Evolutionary conservation across 805 yeast genomes (phyloP), one percentile per base, ranked within the genome.

Genomic region (Danielia oregonensis): DNA sequence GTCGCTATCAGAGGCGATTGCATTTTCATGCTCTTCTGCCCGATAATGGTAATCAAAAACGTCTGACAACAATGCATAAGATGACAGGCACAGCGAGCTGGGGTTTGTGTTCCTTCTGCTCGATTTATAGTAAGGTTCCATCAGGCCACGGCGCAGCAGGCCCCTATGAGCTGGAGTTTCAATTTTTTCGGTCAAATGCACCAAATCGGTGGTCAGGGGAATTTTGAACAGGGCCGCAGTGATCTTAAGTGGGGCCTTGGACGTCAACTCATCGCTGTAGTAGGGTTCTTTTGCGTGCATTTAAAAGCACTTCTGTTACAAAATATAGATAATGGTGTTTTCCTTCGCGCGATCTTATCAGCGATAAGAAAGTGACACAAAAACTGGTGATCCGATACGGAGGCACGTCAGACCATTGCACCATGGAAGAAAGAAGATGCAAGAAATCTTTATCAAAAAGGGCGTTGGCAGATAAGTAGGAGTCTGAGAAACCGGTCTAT

Each of bases 281-380:
- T 42, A 46, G 10, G 48, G 48, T 16, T 46, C 50, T 21, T 29
- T 43, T 14, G 28, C 33, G 25, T 34, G 35, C 48, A 44, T 46
- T 23, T 27, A 41, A 30, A n/a, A n/a, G n/a, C n/a, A n/a, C n/a
- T n/a, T n/a, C n/a, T 10, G 23, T 6, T 26, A 25, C 15, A 10
- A 4, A 19, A 17, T 4, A 27, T 5, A 17, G 4, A 3, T 7
- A 4, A 4, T 12, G 13, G 12, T 3, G 21, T 15, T 9, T 4
- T 10, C 15, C 2, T 23, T 22, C 7, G 15, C 15, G 11, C 17
- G 17, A 11, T 12, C 15, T 11, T 26, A 26, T 11, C 28, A 26
- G 30, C 30, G 30, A 28, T 28, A 28, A 28, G 30, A 15, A 16
- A 27, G 19, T 28, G 14, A 22, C 30, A 28, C 30, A 28, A 28